phyloP scores from a whole-genome alignment of 306 rosid species.

The Trifolium repens region DNA sequence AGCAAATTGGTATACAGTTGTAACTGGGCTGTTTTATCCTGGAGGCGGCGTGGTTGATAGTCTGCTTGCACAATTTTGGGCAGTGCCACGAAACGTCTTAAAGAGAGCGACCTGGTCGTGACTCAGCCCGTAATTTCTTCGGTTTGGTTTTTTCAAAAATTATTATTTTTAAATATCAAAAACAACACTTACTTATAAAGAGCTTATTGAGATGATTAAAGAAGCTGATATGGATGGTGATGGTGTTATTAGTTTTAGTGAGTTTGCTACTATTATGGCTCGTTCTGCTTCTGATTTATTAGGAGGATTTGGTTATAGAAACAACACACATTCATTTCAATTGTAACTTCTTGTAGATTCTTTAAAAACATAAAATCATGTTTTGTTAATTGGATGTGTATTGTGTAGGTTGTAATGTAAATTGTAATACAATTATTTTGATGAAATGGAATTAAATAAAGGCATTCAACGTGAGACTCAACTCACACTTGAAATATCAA shows the following conservation, averaged over 20 bases:
- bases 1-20: too few species aligned
- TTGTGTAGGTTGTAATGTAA: not conserved
- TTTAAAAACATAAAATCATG: not conserved
- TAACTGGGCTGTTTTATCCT: too few species aligned
- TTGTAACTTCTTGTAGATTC: not conserved
- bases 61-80: too few species aligned
- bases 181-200: conserved; percentile 68
- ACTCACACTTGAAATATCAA: too few species aligned
- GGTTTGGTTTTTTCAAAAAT: too few species aligned
- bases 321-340: not conserved
- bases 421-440: not conserved
- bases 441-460: not conserved
- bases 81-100: too few species aligned
- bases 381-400: too few species aligned
- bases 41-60: too few species aligned
- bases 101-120: too few species aligned
- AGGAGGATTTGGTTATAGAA: conserved; percentile 41
- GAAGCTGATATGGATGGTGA: conserved; percentile 85
- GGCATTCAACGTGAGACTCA: too few species aligned
- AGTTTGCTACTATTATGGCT: conserved; percentile 75
- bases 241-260: conserved; percentile 78
- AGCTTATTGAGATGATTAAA: conserved; percentile 80
- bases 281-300: conserved; percentile 68
- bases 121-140: too few species aligned
- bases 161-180: too few species aligned